These are phyloP conservation scores for Nymphaea thermarum DNA, from an alignment of 164 flowering plant species.

Conservation along the genomic window DNA sequence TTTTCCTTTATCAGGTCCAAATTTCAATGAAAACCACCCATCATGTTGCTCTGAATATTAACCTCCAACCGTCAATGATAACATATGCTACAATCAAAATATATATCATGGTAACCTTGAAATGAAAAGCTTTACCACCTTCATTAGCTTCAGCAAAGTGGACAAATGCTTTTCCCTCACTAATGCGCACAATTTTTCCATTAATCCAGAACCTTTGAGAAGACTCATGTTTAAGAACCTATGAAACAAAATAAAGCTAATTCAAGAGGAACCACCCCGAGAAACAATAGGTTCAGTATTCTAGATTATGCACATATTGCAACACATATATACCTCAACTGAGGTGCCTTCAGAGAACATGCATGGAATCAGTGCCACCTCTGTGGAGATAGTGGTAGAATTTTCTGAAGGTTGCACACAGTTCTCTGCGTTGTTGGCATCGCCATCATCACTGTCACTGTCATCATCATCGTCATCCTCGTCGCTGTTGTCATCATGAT, in stretches of 20 bases:
- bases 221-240: constrained; percentile 21
- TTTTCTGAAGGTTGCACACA: constrained; percentile 1
- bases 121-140: constrained; percentile 5
- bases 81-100: not conserved
- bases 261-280: constrained; percentile 1
- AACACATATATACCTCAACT: constrained; percentile 22
- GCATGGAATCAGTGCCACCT: constrained; percentile 16
- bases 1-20: constrained; percentile 1
- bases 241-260: constrained; percentile 1
- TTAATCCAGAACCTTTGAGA: constrained; percentile 13
- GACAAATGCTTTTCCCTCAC: constrained; percentile 18
- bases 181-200: constrained; percentile 14
- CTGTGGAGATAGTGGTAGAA: constrained; percentile 7
- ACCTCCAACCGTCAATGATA: not conserved
- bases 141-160: constrained; percentile 7
- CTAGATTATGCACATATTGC: not conserved
- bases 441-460: not conserved
- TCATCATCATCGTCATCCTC: too few relatives aligned
- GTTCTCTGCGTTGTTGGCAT: constrained; percentile 6
- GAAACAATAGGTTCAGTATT: not conserved
- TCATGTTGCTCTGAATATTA: constrained; percentile 17
- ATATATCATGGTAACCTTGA: not conserved
- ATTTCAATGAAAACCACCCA: constrained; percentile 16
- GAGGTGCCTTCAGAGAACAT: constrained; percentile 16
- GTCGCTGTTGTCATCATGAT: too few relatives aligned